Base-by-base conservation (phyloP, 225 moss, liverwort and hornwort genomes). In the Thuidium tamariscinum region DNA sequence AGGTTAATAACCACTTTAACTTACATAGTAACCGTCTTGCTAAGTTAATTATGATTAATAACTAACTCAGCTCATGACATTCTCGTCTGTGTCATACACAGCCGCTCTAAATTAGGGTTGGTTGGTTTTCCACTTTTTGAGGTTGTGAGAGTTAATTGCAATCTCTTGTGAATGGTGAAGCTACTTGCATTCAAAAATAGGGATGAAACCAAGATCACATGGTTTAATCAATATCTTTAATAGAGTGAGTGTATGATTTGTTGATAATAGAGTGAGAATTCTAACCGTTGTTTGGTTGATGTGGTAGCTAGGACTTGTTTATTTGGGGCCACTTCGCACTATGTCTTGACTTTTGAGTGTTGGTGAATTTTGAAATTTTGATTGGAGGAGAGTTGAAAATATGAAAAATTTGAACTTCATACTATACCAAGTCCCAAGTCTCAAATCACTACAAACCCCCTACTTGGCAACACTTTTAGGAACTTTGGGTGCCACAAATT, bases 281-380 rank as follows among this genome's bases (percentile, higher is more conserved):
- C 9, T 9, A 42, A 10, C 17, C 44, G 16, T 42, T 42, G 29
- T 0, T 29, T 29, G 10, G 46, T 17, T 18, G 41, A 42, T 0
- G 9, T 41, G 25, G 44, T 42, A 42, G 4, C n/a, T 5, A 26
- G 42, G 26, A 42, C 16, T 42, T 42, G 5, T 16, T 26, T 70
- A 27, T 26, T 42, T 70, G 4, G 15, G 9, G 16, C 23, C 5
- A 21, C 36, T 37, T 17, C 10, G 48, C 48, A 48, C 48, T 11
- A 48, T 48, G 48, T 55, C n/a, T n/a, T 20, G 55, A 55, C 9
- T 57, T 23, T 5, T 2, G 23, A 39, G 7, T 39, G 11, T 39
- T 1, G 4, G 0, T 13, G 0, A 69, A 39, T 68, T 68, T 0
- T 39, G 0, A 4, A 26, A 26, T 26, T 25, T 4, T 25, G 3